Percentiles rank a stretch among this genome's conserved stretches.
phyloP scores from a whole-genome alignment of 305 asterid species.

The Stenogyne calaminthoides region DNA sequence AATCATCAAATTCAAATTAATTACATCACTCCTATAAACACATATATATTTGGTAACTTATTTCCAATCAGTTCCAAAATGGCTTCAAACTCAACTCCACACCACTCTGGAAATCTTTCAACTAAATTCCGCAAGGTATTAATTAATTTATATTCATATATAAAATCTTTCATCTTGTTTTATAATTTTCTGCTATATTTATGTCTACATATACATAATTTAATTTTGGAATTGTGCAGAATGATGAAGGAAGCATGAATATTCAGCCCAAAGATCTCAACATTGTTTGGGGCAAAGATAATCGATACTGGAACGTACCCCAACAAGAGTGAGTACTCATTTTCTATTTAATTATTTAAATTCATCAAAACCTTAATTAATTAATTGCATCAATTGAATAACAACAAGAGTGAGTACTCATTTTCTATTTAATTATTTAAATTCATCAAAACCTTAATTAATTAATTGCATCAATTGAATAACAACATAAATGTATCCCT shows the following conservation, averaged over 20 bases:
- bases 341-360: too few relatives aligned
- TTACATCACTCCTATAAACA: neutral
- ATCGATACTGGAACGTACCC: constrained; percentile 36
- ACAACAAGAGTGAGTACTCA: too few relatives aligned
- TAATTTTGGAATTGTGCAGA: neutral
- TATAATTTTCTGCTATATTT: too few relatives aligned
- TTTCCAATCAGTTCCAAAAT: neutral
- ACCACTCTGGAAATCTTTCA: constrained; percentile 28
- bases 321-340: too few relatives aligned
- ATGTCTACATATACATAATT: neutral
- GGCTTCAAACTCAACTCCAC: constrained; percentile 33
- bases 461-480: too few relatives aligned
- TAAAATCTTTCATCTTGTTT: neutral
- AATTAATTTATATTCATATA: too few relatives aligned
- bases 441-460: too few relatives aligned
- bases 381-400: too few relatives aligned
- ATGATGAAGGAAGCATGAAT: neutral
- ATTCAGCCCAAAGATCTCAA: constrained; percentile 26
- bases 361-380: too few relatives aligned
- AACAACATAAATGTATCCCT: too few relatives aligned
- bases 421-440: too few relatives aligned
- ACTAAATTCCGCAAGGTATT: constrained; percentile 15
- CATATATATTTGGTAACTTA: neutral
- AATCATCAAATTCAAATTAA: neutral
- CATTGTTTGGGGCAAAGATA: constrained; percentile 37